Evolutionary conservation across 2,329 filamentous ascomycete species (phyloP).

Genomic region (Claviceps humidiphila): DNA sequence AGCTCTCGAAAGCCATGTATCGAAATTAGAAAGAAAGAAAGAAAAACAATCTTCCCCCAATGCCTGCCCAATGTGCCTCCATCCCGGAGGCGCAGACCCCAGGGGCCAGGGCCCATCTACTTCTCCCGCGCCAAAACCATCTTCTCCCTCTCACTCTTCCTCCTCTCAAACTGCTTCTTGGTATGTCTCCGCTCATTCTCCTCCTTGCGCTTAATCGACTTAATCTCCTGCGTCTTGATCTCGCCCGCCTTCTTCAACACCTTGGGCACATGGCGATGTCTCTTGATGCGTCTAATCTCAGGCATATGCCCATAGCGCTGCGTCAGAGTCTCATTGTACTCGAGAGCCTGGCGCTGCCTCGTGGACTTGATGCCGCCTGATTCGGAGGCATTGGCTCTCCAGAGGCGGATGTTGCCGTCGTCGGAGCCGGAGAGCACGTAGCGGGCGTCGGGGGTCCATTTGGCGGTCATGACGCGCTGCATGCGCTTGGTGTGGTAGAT

Average conservation of each 20-base stretch:
- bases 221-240: constrained; percentile 85
- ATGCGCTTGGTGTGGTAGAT: constrained; percentile 97
- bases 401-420: constrained; percentile 78
- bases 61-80: neutral
- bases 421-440: constrained; percentile 87
- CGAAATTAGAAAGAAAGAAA: neutral
- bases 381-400: constrained; percentile 75
- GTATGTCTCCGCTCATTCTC: constrained; percentile 91
- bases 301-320: constrained; percentile 90
- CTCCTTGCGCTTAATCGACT: constrained; percentile 75
- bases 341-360: constrained; percentile 71
- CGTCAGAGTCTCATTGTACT: constrained; percentile 80
- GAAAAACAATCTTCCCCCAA: neutral
- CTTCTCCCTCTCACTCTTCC: constrained; percentile 78
- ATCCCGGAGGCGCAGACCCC: neutral
- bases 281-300: constrained; percentile 78
- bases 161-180: constrained; percentile 64
- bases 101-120: constrained; percentile 16
- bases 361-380: constrained; percentile 77
- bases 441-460: constrained; percentile 78
- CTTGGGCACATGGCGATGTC: constrained; percentile 84
- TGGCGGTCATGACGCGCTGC: constrained; percentile 81
- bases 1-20: neutral
- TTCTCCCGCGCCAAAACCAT: constrained; percentile 62
- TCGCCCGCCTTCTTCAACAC: constrained; percentile 90